Conservation (phyloP, 306 rosid genomes). For the Elaeagnus macrophylla region DNA sequence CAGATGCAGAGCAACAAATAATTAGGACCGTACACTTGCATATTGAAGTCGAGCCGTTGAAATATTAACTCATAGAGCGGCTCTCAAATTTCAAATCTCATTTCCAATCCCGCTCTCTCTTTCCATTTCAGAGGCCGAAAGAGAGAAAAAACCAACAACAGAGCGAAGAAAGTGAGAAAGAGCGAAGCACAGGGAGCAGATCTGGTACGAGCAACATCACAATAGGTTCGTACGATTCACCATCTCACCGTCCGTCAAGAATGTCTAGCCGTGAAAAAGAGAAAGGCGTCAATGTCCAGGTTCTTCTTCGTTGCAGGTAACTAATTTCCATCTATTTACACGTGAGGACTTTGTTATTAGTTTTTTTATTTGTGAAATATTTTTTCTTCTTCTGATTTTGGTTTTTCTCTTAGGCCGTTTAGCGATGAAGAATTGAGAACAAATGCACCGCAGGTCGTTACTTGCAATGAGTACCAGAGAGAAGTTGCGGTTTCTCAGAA, state of each 20-base stretch:
- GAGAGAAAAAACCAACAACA: not conserved
- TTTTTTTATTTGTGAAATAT: not conserved
- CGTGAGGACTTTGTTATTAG: not conserved
- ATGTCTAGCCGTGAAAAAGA: conserved; percentile 87
- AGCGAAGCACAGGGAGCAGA: conserved; percentile 20
- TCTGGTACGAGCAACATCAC: conserved; percentile 15
- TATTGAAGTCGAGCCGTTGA: conserved; percentile 19
- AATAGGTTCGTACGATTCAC: conserved; percentile 8
- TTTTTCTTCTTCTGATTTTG: not conserved
- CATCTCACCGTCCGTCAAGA: conserved; percentile 16
- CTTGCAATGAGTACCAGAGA: conserved; percentile 65
- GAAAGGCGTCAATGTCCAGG: conserved; percentile 94
- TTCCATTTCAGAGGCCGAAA: conserved; percentile 15
- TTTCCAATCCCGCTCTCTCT: conserved; percentile 33
- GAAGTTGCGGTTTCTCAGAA: conserved; percentile 85
- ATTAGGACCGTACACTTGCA: too few species aligned
- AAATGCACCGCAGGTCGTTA: conserved; percentile 82
- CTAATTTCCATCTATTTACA: too few species aligned
- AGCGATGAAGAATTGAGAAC: conserved; percentile 84
- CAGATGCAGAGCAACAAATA: too few species aligned
- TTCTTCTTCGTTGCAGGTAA: conserved; percentile 95
- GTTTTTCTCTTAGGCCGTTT: conserved; percentile 44
- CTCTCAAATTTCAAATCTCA: conserved; percentile 56
- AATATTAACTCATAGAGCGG: conserved; percentile 34
- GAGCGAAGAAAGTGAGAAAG: conserved; percentile 3